Conservation (phyloP, 1,139 yeast species). For the Taiozyma onychis region DNA sequence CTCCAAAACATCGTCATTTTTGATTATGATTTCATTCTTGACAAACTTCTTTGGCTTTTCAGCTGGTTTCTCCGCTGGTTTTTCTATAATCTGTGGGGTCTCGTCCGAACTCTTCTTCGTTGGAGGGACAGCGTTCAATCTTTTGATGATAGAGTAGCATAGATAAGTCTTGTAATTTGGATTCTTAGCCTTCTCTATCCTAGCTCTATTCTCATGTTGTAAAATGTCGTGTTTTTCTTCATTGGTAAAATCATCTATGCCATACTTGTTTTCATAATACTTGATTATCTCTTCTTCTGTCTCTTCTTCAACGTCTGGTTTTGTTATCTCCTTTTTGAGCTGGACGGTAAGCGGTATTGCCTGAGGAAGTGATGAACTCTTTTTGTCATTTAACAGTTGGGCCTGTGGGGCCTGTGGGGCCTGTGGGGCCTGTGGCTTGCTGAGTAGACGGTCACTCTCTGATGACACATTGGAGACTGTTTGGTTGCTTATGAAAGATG, state of each 20-base stretch:
- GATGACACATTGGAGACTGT: background rate
- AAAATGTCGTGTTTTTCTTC: slow-evolving; percentile 25
- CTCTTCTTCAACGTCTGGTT: slow-evolving; percentile 19
- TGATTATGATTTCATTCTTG: slow-evolving; percentile 28
- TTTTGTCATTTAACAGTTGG: background rate
- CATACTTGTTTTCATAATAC: slow-evolving; percentile 23
- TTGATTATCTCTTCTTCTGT: slow-evolving; percentile 23
- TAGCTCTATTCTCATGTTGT: slow-evolving; percentile 23
- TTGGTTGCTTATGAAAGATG: background rate
- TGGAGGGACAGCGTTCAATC: slow-evolving; percentile 19
- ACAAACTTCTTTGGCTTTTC: slow-evolving; percentile 4
- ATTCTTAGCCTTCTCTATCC: slow-evolving; percentile 21
- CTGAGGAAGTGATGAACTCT: background rate
- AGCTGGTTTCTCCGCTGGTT: background rate
- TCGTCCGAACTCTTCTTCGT: slow-evolving; percentile 5
- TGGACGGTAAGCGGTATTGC: slow-evolving; percentile 8
- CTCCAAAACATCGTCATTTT: slow-evolving; percentile 41
- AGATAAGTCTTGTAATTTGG: slow-evolving; percentile 23
- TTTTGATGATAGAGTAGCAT: slow-evolving; percentile 24
- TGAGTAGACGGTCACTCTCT: background rate
- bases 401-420: no score
- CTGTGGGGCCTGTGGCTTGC: background rate
- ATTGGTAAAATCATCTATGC: slow-evolving; percentile 20
- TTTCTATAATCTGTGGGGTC: background rate
- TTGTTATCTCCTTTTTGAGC: slow-evolving; percentile 19